A percentile compares a stretch with the other conserved stretches of the same genome.
Conservation (phyloP, 108 stramenopile genomes). For the Schizochytrium sp. region DNA sequence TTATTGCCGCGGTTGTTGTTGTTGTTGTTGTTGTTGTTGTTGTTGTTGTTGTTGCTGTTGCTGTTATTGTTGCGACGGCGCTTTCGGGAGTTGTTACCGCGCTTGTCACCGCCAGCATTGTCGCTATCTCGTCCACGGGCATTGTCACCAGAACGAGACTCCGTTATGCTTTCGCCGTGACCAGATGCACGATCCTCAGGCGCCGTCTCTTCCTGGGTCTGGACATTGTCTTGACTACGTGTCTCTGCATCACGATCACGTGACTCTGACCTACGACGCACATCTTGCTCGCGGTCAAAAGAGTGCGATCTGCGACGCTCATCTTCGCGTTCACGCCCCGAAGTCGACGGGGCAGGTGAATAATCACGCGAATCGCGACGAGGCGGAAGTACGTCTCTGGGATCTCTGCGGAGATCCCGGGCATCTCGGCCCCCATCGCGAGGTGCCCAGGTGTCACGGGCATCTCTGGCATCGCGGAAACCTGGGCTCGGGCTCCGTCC, state of each 20-base stretch:
- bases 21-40: not conserved
- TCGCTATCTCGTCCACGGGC: not conserved
- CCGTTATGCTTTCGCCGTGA: not conserved
- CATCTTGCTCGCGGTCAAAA: too few species aligned
- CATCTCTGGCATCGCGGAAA: not conserved
- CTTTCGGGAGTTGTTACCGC: not conserved
- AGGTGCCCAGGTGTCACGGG: not conserved
- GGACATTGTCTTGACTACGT: too few species aligned
- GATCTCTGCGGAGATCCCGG: too few species aligned
- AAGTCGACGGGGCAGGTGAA: too few species aligned
- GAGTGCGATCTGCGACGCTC: too few species aligned
- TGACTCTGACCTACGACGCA: too few species aligned
- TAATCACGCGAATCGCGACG: too few species aligned
- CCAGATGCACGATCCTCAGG: not conserved
- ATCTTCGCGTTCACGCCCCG: too few species aligned
- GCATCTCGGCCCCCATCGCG: too few species aligned
- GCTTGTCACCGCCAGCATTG: not conserved
- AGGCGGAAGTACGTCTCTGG: too few species aligned
- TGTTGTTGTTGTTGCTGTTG: not conserved
- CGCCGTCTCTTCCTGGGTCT: too few species aligned
- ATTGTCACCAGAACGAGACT: not conserved
- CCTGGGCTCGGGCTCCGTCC: not conserved
- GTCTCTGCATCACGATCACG: too few species aligned
- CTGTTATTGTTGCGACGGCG: not conserved
- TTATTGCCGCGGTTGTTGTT: not conserved